Evolutionary conservation across 2,329 filamentous ascomycete species (phyloP), one percentile per base, ranked within the genome.

Genomic region (Chrysosporium queenslandicum): DNA sequence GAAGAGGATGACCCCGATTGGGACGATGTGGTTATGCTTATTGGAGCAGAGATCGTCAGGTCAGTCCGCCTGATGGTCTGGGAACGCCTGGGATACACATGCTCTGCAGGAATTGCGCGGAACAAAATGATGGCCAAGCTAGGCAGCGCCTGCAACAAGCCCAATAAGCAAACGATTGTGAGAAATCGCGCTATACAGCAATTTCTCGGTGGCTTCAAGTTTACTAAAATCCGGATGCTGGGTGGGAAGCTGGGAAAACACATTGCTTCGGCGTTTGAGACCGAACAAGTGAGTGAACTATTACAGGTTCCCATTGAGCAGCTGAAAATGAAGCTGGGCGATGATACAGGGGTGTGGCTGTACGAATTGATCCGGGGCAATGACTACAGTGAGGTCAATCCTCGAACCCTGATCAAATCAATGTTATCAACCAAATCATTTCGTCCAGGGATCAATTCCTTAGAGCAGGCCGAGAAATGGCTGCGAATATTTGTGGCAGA

Each of bases 371-470:
- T 97, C 50, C 81, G 92, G 9, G 92, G 92, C 1, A 81, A 90
- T 55, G 92, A 98, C 66, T 74, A 75, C 46, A 92, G 85, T 61
- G 90, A 96, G 67, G 88, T 98, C 58, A 96, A 88, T 63, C 80
- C 88, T 25, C 78, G 91, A 48, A 95, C 89, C 1, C 87, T 92
- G 63, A 95, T 96, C 72, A 96, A 97, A 67, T 92, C 86, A 14
- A 97, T 98, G 90, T 75, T 97, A 12, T 96, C 89, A 1, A 90
- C 92, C 18, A 98, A 98, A 66, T 94, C 89, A 0, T 98, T 98
- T 63, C 78, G 87, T 23, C 92, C 92, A 0, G 81, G 78, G 52
- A 91, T 97, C 64, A 86, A 82, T 59, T 84, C 77, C 1, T 72
- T 80, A 16, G 87, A 92, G 20, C 87, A 94, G 65, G 91, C 84